Evolutionary conservation across 345 rosid genomes (phyloP), one percentile per base, ranked within the genome.

Genomic region (Hibiscus syriacus): DNA sequence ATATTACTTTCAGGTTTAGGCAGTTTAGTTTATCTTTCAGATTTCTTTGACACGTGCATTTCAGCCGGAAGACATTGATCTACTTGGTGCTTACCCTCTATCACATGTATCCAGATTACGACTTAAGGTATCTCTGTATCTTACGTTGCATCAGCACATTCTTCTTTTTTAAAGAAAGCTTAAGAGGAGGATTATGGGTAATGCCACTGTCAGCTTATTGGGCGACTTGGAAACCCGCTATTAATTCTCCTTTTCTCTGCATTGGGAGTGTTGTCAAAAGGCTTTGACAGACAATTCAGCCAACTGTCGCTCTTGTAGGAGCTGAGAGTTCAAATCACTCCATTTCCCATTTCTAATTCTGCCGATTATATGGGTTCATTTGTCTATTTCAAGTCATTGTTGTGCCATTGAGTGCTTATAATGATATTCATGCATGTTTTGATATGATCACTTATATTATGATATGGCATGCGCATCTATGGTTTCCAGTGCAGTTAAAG

Each of bases 241-340:
- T 76, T 87, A 84, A 79, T 87, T 81, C 86, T 76, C 84, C 78
- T 68, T 74, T 70, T 63, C 66, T 60, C 66, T 78, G 54, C 73
- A 73, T 74, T 86, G 99, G 96, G 95, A 94, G 92, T 94, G 99
- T 82, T 91, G 99, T 91, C 99, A 89, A 66, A 85, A 69, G 99
- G 99, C 77, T 25, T 81, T 94, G 99, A 94, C 99, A 71, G 87
- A 77, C 95, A 81, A 97, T n/a, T 89, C 78, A 64, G 63, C 68
- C 59, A 73, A 86, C 97, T 94, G 92, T 90, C 78, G 90, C 86
- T 89, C 87, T 77, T 73, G 80, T 74, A 80, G 75, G 97, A 87
- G n/a, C n/a, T n/a, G 97, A 87, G 97, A 94, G 99, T 94, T 94
- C 99, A 80, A 90, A 76, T 86, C 97, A 87, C 93, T 90, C 92